Evolutionary conservation across 331 rosid species (phyloP).

Genomic region (Malus hybrid): DNA sequence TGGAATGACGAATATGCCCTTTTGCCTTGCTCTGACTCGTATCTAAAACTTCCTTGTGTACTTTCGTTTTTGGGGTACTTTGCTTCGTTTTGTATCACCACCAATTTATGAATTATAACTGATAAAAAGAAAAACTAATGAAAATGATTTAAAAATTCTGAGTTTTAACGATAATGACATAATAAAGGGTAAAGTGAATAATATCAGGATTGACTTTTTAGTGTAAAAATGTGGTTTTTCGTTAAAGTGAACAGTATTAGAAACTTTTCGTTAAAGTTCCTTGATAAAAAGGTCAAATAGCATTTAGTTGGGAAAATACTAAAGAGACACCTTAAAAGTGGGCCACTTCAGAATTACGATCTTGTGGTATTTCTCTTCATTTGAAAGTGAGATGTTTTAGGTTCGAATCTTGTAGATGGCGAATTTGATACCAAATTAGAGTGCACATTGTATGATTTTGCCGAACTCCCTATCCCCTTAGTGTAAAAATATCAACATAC

Average conservation of each 20-base stretch:
- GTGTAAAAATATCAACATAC: too few relatives aligned
- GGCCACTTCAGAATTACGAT: fast-evolving
- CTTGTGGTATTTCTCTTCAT: too few relatives aligned
- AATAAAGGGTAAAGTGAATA: not conserved
- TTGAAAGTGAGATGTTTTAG: fast-evolving
- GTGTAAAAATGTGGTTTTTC: too few relatives aligned
- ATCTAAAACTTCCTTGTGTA: not conserved
- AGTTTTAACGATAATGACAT: too few relatives aligned
- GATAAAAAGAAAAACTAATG: not conserved
- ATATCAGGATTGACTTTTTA: too few relatives aligned
- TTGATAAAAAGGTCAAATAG: not conserved
- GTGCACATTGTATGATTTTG: fast-evolving
- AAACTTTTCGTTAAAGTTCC: too few relatives aligned
- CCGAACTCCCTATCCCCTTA: too few relatives aligned
- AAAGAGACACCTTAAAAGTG: too few relatives aligned
- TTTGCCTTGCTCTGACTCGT: not conserved
- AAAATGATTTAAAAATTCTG: too few relatives aligned
- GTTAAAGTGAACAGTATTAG: too few relatives aligned
- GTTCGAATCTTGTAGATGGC: fast-evolving
- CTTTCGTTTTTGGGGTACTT: not conserved
- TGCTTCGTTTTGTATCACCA: not conserved
- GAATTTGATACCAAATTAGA: too few relatives aligned
- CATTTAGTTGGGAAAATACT: too few relatives aligned
- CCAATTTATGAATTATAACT: not conserved
- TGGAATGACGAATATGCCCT: not conserved